phyloP scores from a whole-genome alignment of 805 yeast species.

The Cyberlindnera sargentensis region DNA sequence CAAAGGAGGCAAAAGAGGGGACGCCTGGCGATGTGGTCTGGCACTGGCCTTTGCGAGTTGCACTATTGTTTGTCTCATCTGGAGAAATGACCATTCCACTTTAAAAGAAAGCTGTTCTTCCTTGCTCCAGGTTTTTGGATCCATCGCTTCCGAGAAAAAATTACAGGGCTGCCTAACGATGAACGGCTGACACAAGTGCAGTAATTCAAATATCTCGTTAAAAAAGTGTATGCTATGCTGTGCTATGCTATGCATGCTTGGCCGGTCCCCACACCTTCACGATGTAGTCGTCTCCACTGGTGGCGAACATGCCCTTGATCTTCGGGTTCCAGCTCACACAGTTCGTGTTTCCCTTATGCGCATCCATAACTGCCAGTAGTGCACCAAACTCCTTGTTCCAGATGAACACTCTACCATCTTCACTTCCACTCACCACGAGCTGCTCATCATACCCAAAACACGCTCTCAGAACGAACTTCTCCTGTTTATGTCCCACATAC shows the following conservation, averaged over 20 bases:
- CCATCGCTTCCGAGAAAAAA: too few relatives aligned
- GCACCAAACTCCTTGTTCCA: conserved; percentile 75
- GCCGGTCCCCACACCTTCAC: conserved; percentile 61
- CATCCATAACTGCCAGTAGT: conserved; percentile 49
- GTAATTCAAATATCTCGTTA: too few relatives aligned
- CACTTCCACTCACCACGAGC: conserved; percentile 73
- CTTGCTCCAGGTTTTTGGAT: not conserved
- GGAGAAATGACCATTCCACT: too few relatives aligned
- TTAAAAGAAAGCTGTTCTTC: not conserved
- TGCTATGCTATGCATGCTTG: not conserved
- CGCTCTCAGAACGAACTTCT: conserved; percentile 63
- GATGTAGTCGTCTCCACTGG: conserved; percentile 76
- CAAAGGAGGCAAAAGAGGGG: conserved; percentile 77
- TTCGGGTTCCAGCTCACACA: conserved; percentile 69
- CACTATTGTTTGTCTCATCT: not conserved
- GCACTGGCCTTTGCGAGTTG: conserved; percentile 1
- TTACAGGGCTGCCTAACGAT: too few relatives aligned
- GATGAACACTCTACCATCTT: conserved; percentile 68
- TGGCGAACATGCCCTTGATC: conserved; percentile 52
- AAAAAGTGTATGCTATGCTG: too few relatives aligned
- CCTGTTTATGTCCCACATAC: conserved; percentile 67
- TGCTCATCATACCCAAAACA: conserved; percentile 70
- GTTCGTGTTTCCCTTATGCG: conserved; percentile 63
- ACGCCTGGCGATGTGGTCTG: conserved; percentile 14
- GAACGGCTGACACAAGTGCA: too few relatives aligned